Base-by-base conservation (phyloP, 176 grass and related monocot species). In the Themeda triandra region DNA sequence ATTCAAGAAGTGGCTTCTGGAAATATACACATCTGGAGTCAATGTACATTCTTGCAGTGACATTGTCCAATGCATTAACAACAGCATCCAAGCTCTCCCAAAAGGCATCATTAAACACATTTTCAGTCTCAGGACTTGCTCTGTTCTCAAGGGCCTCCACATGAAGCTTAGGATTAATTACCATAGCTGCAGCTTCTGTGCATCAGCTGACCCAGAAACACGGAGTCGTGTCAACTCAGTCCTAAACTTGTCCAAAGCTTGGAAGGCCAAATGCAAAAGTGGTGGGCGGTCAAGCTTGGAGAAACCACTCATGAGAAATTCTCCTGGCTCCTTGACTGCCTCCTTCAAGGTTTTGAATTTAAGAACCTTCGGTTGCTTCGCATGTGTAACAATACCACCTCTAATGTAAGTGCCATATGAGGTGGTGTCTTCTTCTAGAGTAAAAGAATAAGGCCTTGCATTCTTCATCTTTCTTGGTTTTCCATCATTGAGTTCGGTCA, bases 41-140 rank as follows among this genome's bases (percentile, higher is more conserved):
- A 28, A 97, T 92, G 89, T 97, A 97, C 86, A 97, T 87, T 91
- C 95, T 94, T 54, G 92, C 92, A 69, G 86, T 97, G 7, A 97
- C 90, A 75, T 94, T 97, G 85, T 97, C 92, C 40, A 94, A 71
- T 54, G 95, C 90, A 91, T 92, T 97, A 71, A 97, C 56, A 88
- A 91, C 84, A 84, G 79, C 88, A 91, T 97, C 92, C 85, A 97
- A 86, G 68, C 85, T 86, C 82, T 94, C 92, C 90, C 95, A 97
- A 54, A 94, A 97, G 28, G 82, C 86, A 89, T 94, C 92, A 81
- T 94, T 86, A 75, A 94, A 94, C 64, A 94, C 92, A 79, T 97
- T 94, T 85, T 97, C 95, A 14, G 95, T 97, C 71, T 97, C 95
- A 79, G 92, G 95, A 78, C 95, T 94, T 63, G 92, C 92, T 83